A percentile compares a stretch with the other conserved stretches of the same genome.
Conservation (phyloP, 225 moss, liverwort and hornwort species). For the Polytrichum formosum region DNA sequence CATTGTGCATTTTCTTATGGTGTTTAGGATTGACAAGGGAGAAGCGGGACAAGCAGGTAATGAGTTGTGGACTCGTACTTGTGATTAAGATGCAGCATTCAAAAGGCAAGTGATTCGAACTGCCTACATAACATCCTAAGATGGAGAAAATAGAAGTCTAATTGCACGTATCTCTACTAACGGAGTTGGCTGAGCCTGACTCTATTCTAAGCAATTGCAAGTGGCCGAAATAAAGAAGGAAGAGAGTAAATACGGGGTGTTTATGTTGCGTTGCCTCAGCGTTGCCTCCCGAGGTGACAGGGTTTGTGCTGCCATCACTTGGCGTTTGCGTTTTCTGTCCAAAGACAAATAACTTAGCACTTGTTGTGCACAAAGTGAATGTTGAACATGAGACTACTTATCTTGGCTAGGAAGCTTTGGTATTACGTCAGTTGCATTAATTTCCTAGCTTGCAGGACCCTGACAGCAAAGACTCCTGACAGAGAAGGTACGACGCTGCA, state of each 20-base stretch:
- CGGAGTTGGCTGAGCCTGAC: too few species aligned
- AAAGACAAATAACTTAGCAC: neutral
- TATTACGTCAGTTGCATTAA: neutral
- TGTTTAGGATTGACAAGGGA: neutral
- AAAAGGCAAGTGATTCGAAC: neutral
- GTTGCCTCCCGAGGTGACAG: neutral
- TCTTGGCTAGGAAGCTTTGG: constrained; percentile 6
- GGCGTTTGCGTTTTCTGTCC: constrained; percentile 5
- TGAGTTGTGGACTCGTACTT: neutral
- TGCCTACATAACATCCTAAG: neutral
- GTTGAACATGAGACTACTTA: neutral
- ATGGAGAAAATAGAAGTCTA: neutral
- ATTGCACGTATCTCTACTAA: neutral
- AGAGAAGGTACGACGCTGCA: neutral
- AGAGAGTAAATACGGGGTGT: neutral
- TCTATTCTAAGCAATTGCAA: neutral
- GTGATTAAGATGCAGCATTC: neutral
- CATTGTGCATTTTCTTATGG: neutral
- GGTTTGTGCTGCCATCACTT: neutral
- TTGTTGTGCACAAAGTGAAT: neutral
- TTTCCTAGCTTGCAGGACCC: neutral
- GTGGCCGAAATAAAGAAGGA: neutral
- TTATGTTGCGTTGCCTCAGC: neutral
- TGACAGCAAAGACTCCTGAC: neutral
- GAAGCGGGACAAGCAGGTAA: neutral